Evolutionary conservation across 2,329 filamentous ascomycete genomes (phyloP), one percentile per base, ranked within the genome.

Genomic region (Colletotrichum aenigma): DNA sequence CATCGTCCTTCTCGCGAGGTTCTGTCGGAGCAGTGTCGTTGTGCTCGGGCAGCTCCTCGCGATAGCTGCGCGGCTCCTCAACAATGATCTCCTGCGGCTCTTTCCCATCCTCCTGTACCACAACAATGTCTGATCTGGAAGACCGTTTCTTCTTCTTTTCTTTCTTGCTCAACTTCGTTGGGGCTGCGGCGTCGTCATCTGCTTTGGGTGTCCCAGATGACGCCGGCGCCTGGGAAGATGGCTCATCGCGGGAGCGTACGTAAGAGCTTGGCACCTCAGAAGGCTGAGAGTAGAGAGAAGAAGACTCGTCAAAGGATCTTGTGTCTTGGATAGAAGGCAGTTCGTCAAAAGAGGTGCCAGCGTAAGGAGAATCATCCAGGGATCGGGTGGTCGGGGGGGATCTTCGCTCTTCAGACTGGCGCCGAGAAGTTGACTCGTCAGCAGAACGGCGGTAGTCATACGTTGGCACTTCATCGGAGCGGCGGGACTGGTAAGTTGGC

Each of bases 91-190:
- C 64, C n/a, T 52, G 48, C n/a, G 55, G 67, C 6, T 61, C 34
- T 15, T 38, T 71, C 9, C 80, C 70, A 32, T 73, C 78, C 8
- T 52, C 70, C 28, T 81, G 80, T 8, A 80, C 78, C 18, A 82
- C 79, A 16, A 84, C 75, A 28, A 81, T 80, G 6, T 79, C 77
- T 18, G 81, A 79, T 62, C 80, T 79, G 6, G 77, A 77, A n/a
- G 80, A 77, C 81, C 81, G 87, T 74, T 87, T 88, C 70, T 86
- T 87, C 80, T 81, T 81, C 73, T 82, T 81, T 66, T 86, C 82
- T 66, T 83, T 83, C 75, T 83, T 85, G 66, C 79, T 83, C 24
- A 79, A 77, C 62, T 81, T 83, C 1, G 76, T 68, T 6, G 74
- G 60, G 18, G 79, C 78, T 10, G 64, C 77, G 68, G 81, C 79